Evolutionary conservation across 768 basidiomycete genomes (phyloP).

Genomic region (Russula dissimulans): DNA sequence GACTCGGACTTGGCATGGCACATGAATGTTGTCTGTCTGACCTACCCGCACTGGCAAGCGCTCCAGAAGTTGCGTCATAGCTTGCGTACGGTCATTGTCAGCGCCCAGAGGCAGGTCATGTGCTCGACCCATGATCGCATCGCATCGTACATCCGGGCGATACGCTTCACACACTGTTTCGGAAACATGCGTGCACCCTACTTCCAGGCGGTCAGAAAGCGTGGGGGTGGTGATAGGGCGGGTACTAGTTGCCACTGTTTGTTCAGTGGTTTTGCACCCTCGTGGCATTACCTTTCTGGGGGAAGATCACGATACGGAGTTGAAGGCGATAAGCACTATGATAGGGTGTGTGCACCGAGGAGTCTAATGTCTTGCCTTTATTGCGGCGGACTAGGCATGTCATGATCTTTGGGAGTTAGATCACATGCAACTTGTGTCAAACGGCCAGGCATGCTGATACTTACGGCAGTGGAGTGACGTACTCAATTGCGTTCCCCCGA

Average conservation of each 20-base stretch:
- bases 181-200: background rate
- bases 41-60: background rate
- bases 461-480: conserved; percentile 12
- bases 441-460: background rate
- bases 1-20: background rate
- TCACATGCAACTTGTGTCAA: background rate
- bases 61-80: background rate
- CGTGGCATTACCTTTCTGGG: background rate
- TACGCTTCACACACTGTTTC: background rate
- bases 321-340: background rate
- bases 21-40: too few relatives aligned
- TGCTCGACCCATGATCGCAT: background rate
- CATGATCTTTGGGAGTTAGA: background rate
- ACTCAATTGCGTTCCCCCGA: conserved; percentile 1
- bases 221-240: background rate
- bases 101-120: background rate
- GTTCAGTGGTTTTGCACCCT: background rate
- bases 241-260: background rate
- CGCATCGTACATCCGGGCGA: background rate
- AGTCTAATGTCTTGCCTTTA: background rate
- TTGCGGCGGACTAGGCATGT: background rate
- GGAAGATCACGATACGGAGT: background rate
- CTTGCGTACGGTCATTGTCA: background rate
- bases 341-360: background rate
- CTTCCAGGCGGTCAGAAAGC: background rate